Evolutionary conservation across 352 stramenopile genomes (phyloP).

Genomic region (Pythium myriotylum): DNA sequence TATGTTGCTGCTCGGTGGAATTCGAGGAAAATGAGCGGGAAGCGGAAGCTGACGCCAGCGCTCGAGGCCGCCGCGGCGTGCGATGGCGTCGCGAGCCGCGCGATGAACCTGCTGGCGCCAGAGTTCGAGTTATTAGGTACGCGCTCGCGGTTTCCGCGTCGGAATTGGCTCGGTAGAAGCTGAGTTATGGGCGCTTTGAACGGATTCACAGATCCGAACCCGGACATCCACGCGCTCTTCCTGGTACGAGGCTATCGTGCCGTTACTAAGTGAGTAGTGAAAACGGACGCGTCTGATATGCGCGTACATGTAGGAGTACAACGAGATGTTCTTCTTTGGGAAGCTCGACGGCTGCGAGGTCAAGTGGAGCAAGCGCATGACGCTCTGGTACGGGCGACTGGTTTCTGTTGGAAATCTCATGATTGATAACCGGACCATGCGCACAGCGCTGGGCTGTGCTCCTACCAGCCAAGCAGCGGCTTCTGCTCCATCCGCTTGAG

Average conservation of each 20-base stretch:
- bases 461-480: constrained; percentile 66
- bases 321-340: constrained; percentile 81
- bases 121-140: constrained; percentile 73
- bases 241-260: constrained; percentile 31
- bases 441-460: constrained; percentile 75
- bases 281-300: too few relatives aligned
- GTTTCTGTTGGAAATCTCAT: background rate
- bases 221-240: constrained; percentile 81
- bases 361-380: constrained; percentile 92
- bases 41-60: constrained; percentile 7
- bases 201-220: constrained; percentile 64
- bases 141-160: background rate
- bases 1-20: background rate
- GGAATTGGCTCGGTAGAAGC: constrained; percentile 4
- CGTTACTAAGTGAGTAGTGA: too few relatives aligned
- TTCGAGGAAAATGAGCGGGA: constrained; percentile 30
- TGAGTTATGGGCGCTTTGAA: constrained; percentile 3
- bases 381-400: constrained; percentile 56
- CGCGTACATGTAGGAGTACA: constrained; percentile 86
- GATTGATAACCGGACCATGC: too few relatives aligned
- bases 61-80: constrained; percentile 4
- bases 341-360: constrained; percentile 78
- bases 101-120: constrained; percentile 49
- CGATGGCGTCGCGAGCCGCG: background rate
- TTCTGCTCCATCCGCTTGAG: constrained; percentile 88